These are phyloP conservation scores for Auricularia sp. DNA, from an alignment of 768 basidiomycete species.

Conservation along the genomic window DNA sequence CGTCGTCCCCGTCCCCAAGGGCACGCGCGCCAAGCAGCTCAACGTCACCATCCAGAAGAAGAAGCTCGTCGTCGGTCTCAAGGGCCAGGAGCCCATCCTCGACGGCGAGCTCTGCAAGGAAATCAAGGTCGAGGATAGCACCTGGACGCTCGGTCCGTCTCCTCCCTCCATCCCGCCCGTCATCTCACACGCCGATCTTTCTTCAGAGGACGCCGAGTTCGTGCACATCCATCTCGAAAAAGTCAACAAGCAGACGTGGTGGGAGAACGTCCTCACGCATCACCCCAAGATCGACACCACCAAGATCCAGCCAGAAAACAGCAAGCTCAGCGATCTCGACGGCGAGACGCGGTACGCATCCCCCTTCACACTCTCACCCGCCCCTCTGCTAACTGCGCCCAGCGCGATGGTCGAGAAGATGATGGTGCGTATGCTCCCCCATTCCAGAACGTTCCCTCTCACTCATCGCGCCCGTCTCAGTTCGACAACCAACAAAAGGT, in stretches of 20 bases:
- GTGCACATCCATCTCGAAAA: conserved; percentile 79
- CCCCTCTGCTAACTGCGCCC: not conserved
- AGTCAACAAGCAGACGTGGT: conserved; percentile 84
- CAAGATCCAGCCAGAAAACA: conserved; percentile 92
- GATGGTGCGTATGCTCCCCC: conserved; percentile 66
- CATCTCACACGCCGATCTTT: conserved; percentile 9
- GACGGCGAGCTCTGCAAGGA: conserved; percentile 88
- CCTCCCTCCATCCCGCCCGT: not conserved
- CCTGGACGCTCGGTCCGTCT: conserved; percentile 82
- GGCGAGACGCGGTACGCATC: conserved; percentile 71
- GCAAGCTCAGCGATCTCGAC: conserved; percentile 92
- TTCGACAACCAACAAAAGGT: conserved; percentile 33
- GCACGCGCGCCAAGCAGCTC: conserved; percentile 74
- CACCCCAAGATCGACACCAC: conserved; percentile 95
- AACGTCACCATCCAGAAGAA: conserved; percentile 67
- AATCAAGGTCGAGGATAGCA: conserved; percentile 92
- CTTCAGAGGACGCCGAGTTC: conserved; percentile 63
- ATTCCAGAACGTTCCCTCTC: not conserved
- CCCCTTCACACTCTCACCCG: not conserved
- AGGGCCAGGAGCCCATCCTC: conserved; percentile 76
- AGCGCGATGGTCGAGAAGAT: conserved; percentile 99
- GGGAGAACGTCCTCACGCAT: conserved; percentile 91
- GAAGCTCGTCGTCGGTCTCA: conserved; percentile 73
- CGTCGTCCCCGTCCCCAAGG: conserved; percentile 72
- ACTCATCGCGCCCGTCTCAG: conserved; percentile 11